Conservation (phyloP, 305 asterid species). For the Solanum aculeatissimum region DNA sequence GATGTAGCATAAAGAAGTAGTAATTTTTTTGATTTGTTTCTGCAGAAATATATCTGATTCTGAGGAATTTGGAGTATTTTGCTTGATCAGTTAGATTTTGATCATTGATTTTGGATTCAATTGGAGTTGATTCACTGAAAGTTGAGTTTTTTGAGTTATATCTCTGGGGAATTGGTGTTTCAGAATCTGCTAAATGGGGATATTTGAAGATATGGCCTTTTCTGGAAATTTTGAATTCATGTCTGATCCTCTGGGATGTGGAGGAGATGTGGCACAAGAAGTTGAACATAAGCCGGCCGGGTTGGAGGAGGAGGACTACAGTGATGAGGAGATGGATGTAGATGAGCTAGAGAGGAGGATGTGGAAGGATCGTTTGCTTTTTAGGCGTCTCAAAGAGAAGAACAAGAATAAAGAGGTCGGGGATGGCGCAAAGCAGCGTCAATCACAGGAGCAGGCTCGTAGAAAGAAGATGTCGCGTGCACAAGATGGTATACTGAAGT, state of each 20-base stretch:
- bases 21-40: neutral
- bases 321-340: conserved; percentile 50
- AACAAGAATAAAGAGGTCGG: conserved; percentile 22
- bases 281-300: conserved; percentile 12
- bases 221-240: conserved; percentile 37
- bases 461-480: conserved; percentile 73
- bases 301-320: conserved; percentile 33
- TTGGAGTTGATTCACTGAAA: neutral
- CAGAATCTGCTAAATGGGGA: conserved; percentile 20
- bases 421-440: conserved; percentile 25
- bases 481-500: conserved; percentile 57
- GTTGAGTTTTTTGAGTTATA: neutral
- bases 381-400: conserved; percentile 42
- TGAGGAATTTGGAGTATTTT: neutral
- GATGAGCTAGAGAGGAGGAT: conserved; percentile 52
- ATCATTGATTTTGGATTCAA: neutral
- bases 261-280: conserved; percentile 13
- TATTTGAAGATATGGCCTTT: conserved; percentile 44
- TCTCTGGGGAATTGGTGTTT: neutral
- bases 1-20: neutral
- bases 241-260: conserved; percentile 18
- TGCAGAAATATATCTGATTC: neutral
- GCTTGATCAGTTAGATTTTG: neutral
- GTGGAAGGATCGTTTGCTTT: conserved; percentile 45
- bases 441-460: conserved; percentile 55